Base-by-base conservation (phyloP, 192 early-diverging fungal genomes). In the Chytriomyces confervae region DNA sequence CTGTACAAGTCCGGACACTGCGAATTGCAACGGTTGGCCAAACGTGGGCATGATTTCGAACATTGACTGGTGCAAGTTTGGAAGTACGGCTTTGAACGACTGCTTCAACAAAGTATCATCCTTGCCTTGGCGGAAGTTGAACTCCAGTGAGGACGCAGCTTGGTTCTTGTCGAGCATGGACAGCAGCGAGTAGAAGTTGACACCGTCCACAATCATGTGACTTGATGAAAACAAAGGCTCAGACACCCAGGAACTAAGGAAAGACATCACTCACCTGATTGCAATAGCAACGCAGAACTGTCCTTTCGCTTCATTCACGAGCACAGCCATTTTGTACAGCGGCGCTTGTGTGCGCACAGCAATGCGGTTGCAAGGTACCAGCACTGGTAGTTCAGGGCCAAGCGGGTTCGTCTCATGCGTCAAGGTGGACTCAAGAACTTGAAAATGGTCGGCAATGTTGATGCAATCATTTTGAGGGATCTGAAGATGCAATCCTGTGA, bases 221-320 rank as follows among this genome's bases (percentile, higher is more conserved):
- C 53, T 57, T 57, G 13, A 57, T 5, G 53, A n/a, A 57, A n/a
- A 13, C 53, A 20, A 3, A 57, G 36, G 13, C 20, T 57, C 53
- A 57, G 16, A 57, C 13, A 4, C 1, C 2, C 53, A n/a, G 3
- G 16, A 57, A 57, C 16, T 2, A n/a, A 57, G 53, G 53, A 57
- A 20, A 57, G 2, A 3, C 53, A 65, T 65, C 36, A 13, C 20
- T 16, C 24, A 65, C 63, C 63, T 65, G 1, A 65, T 27, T 23
- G 63, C 63, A 16, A 65, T 43, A 69, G 27, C 67, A 29, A 69
- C 43, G 29, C 67, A 69, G 47, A 69, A 69, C 47, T 69, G 67
- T n/a, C 47, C 47, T 27, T 47, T 18, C n/a, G n/a, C 18, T 49
- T 18, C 10, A 49, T 69, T 69, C 9, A 36, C 18, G 36, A 69